Conservation (phyloP, 2,329 filamentous ascomycete genomes). For the Cladosporium sp. region DNA sequence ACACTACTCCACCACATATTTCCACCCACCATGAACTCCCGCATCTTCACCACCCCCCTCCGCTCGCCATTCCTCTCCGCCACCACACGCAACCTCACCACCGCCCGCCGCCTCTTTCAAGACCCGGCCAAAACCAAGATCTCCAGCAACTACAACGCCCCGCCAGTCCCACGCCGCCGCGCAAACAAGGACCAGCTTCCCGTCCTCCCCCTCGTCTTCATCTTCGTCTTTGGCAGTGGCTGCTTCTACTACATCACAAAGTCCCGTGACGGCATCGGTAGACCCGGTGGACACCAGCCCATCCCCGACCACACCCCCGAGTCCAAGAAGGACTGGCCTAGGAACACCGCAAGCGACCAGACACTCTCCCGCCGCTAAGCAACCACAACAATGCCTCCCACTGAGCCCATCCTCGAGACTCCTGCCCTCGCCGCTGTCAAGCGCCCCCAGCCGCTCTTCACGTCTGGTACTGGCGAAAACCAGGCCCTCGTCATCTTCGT, state of each 20-base stretch:
- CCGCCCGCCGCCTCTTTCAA: slow-evolving; percentile 6
- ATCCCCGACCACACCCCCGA: slow-evolving; percentile 33
- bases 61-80: not conserved
- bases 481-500: slow-evolving; percentile 94
- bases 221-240: slow-evolving; percentile 48
- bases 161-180: slow-evolving; percentile 13
- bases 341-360: slow-evolving; percentile 21
- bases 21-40: slow-evolving; percentile 2
- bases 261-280: slow-evolving; percentile 42
- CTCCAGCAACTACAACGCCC: slow-evolving; percentile 17
- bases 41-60: slow-evolving; percentile 2
- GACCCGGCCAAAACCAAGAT: slow-evolving; percentile 18
- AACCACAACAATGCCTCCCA: slow-evolving; percentile 33
- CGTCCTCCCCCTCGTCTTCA: slow-evolving; percentile 48
- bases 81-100: slow-evolving; percentile 11
- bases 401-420: slow-evolving; percentile 26
- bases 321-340: slow-evolving; percentile 32
- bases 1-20: not conserved
- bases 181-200: slow-evolving; percentile 39
- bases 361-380: slow-evolving; percentile 19
- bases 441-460: slow-evolving; percentile 70
- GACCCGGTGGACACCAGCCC: slow-evolving; percentile 25
- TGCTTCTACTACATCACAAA: slow-evolving; percentile 51
- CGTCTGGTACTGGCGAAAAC: slow-evolving; percentile 47
- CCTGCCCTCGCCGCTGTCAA: slow-evolving; percentile 48